These are phyloP conservation scores for Chrysosporium queenslandicum DNA, from an alignment of 2,329 filamentous ascomycete genomes.

Conservation along the genomic window DNA sequence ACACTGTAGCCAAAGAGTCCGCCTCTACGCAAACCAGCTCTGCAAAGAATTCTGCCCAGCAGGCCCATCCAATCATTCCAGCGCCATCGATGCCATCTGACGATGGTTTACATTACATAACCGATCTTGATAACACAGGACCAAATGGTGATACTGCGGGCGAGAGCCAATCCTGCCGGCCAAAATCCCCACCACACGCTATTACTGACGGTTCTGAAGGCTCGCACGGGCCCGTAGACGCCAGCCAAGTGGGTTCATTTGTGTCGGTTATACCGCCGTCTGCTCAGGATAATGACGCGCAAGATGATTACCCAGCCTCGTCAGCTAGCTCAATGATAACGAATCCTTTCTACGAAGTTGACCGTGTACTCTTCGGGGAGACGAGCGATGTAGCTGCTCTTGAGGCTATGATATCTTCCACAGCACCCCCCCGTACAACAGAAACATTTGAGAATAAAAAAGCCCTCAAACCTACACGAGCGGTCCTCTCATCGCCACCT, in stretches of 20 bases:
- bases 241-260: background rate
- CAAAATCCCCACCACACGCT: background rate
- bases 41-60: slow-evolving; percentile 8
- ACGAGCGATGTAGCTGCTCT: background rate
- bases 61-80: background rate
- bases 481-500: slow-evolving; percentile 1
- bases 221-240: background rate
- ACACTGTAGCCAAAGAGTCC: background rate
- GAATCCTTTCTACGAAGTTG: slow-evolving; percentile 27
- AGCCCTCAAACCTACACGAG: background rate
- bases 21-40: background rate
- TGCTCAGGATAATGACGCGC: slow-evolving; percentile 7
- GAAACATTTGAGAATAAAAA: background rate
- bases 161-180: background rate
- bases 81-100: slow-evolving; percentile 10
- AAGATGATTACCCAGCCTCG: slow-evolving; percentile 9
- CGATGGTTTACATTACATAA: slow-evolving; percentile 12
- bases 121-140: slow-evolving; percentile 8
- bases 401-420: slow-evolving; percentile 9
- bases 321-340: slow-evolving; percentile 19
- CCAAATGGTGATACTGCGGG: background rate
- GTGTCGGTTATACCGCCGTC: slow-evolving; percentile 6
- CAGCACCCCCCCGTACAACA: background rate
- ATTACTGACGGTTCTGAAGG: background rate
- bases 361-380: slow-evolving; percentile 3